Percentiles rank a stretch among this genome's conserved stretches.
phyloP scores from a whole-genome alignment of 2,329 filamentous ascomycete genomes.

The Cladorrhinum sp. region DNA sequence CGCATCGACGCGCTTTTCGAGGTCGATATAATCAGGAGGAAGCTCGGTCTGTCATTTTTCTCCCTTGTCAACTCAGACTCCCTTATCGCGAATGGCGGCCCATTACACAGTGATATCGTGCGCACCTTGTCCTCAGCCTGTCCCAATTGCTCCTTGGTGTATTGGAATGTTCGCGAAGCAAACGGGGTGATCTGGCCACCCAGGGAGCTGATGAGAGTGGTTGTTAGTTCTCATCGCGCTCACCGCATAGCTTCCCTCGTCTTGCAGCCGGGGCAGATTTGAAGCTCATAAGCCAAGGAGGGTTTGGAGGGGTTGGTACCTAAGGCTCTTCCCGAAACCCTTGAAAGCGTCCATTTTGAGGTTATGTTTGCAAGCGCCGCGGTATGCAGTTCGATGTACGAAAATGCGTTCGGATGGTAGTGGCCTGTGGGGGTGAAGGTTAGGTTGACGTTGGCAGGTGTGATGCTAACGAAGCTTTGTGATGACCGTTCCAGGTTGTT shows the following conservation, averaged over 20 bases:
- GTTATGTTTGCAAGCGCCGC: not conserved
- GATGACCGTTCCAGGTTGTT: not conserved
- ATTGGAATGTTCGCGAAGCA: slow-evolving; percentile 90
- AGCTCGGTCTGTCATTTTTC: slow-evolving; percentile 71
- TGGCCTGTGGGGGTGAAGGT: not conserved
- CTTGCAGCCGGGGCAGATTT: slow-evolving; percentile 11
- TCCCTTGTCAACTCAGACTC: slow-evolving; percentile 14
- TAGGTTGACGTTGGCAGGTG: not conserved
- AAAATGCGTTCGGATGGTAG: not conserved
- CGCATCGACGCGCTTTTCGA: slow-evolving; percentile 97
- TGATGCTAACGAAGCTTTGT: not conserved
- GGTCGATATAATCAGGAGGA: slow-evolving; percentile 93
- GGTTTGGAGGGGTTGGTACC: slow-evolving; percentile 38
- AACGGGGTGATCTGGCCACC: slow-evolving; percentile 89
- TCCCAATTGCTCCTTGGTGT: slow-evolving; percentile 95
- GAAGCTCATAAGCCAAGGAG: not conserved
- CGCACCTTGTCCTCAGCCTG: slow-evolving; percentile 87
- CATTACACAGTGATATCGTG: slow-evolving; percentile 2
- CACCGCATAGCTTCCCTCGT: not conserved
- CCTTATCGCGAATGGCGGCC: not conserved
- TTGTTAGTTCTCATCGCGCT: slow-evolving; percentile 21
- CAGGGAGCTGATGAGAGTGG: slow-evolving; percentile 45
- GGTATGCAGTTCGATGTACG: not conserved
- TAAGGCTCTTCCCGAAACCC: slow-evolving; percentile 55
- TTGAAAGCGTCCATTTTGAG: slow-evolving; percentile 57